Conservation (phyloP, 148 eudicot species). For the Gaultheria prostrata region DNA sequence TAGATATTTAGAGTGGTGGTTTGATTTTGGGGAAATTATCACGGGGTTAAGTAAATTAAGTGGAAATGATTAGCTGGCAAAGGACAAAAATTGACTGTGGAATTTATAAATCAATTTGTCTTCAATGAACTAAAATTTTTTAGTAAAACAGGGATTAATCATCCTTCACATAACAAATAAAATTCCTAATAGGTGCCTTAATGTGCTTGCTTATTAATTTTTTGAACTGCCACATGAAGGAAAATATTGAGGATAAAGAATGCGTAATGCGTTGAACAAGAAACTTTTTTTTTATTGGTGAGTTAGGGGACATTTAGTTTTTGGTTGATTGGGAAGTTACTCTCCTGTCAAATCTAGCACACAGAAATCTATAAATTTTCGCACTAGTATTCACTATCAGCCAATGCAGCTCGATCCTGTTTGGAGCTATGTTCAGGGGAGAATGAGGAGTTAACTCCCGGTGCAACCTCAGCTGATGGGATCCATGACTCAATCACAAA, state of each 20-base stretch:
- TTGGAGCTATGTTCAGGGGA: slow-evolving; percentile 66
- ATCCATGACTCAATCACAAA: slow-evolving; percentile 15
- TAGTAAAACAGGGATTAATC: not conserved
- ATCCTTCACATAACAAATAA: not conserved
- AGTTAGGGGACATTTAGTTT: not conserved
- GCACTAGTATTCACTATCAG: slow-evolving; percentile 11
- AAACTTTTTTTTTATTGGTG: not conserved
- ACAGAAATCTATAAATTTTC: not conserved
- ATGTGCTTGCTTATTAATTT: not conserved
- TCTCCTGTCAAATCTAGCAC: not conserved
- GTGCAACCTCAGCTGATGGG: slow-evolving; percentile 28
- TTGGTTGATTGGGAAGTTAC: not conserved
- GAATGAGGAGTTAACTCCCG: slow-evolving; percentile 23
- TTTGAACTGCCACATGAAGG: not conserved
- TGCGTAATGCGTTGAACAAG: not conserved
- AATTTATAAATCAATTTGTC: not conserved
- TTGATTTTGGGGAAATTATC: not conserved
- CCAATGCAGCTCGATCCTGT: slow-evolving; percentile 68
- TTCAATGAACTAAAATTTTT: not conserved
- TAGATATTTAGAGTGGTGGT: not conserved
- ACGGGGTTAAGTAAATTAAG: not conserved
- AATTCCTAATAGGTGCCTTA: not conserved
- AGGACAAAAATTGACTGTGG: not conserved
- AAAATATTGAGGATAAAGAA: not conserved
- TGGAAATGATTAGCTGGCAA: not conserved